These are phyloP conservation scores for Phytophthora quininea DNA, from an alignment of 352 stramenopile species.

Conservation along the genomic window DNA sequence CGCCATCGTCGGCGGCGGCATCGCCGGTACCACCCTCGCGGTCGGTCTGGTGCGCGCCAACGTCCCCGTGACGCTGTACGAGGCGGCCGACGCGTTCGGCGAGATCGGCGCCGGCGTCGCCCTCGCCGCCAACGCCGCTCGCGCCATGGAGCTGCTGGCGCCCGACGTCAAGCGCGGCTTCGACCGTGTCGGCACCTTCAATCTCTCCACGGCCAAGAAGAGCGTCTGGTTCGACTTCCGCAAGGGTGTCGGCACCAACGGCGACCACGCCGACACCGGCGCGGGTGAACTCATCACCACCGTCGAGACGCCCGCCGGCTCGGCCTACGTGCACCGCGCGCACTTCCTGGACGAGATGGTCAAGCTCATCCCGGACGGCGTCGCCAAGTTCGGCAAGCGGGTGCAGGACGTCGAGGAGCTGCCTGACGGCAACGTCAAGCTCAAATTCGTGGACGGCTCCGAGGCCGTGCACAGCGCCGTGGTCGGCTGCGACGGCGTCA, in stretches of 20 bases:
- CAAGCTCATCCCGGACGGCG: constrained; percentile 31
- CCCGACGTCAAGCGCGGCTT: constrained; percentile 37
- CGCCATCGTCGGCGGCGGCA: constrained; percentile 36
- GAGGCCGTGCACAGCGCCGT: constrained; percentile 40
- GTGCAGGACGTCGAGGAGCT: constrained; percentile 38
- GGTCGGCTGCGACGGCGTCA: constrained; percentile 38
- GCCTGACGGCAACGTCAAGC: constrained; percentile 36
- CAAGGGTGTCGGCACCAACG: constrained; percentile 35
- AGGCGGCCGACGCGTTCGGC: constrained; percentile 37
- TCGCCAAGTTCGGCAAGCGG: constrained; percentile 39
- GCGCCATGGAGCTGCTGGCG: constrained; percentile 36
- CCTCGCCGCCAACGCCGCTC: constrained; percentile 28
- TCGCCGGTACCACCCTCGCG: constrained; percentile 35
- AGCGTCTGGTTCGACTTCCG: constrained; percentile 45
- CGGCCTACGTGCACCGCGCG: constrained; percentile 40
- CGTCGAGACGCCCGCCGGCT: constrained; percentile 34
- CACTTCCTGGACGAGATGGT: constrained; percentile 42
- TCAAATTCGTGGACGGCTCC: constrained; percentile 36
- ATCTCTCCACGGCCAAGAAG: constrained; percentile 38
- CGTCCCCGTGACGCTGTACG: constrained; percentile 38
- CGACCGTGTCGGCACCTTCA: constrained; percentile 44
- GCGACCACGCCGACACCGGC: constrained; percentile 22
- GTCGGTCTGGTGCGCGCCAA: constrained; percentile 29
- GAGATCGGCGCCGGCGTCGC: constrained; percentile 40
- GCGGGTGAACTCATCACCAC: constrained; percentile 34